Evolutionary conservation across 2,329 filamentous ascomycete species (phyloP).

Genomic region (Trichoderma oligosporum): DNA sequence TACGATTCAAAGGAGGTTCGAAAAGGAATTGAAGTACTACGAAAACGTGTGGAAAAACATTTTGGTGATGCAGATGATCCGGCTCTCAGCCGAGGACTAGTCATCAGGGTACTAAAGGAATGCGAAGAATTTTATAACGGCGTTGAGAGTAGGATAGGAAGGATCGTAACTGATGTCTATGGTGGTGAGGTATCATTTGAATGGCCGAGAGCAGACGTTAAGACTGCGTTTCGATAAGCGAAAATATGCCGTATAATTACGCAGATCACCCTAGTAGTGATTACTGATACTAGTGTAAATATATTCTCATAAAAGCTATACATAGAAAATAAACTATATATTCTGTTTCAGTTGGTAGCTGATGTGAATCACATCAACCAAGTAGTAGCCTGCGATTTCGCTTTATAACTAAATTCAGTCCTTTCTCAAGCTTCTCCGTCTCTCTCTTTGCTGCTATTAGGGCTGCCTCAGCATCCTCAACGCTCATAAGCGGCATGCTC

Average conservation of each 20-base stretch:
- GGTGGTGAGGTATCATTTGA: constrained; percentile 62
- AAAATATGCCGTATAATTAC: not conserved
- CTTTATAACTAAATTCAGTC: constrained; percentile 55
- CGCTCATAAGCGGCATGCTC: constrained; percentile 54
- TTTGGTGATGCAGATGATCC: constrained; percentile 86
- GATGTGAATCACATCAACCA: constrained; percentile 23
- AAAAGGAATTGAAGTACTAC: constrained; percentile 83
- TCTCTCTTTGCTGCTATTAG: constrained; percentile 53
- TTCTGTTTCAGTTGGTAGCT: too few relatives aligned
- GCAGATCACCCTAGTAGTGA: not conserved
- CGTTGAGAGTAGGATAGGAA: constrained; percentile 58
- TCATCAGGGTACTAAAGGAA: constrained; percentile 55
- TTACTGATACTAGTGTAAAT: too few relatives aligned
- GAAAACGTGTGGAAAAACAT: constrained; percentile 93
- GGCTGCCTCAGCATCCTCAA: constrained; percentile 60
- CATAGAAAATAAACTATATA: too few relatives aligned
- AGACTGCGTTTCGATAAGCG: constrained; percentile 50
- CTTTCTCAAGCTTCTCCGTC: constrained; percentile 60
- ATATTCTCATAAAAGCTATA: too few relatives aligned
- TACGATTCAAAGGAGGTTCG: constrained; percentile 83
- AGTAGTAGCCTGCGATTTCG: constrained; percentile 55
- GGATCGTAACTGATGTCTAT: constrained; percentile 59
- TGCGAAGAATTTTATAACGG: constrained; percentile 61
- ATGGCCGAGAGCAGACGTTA: constrained; percentile 62
- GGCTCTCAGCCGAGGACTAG: constrained; percentile 56